These are phyloP conservation scores for Magnolia sinica DNA, from an alignment of 164 flowering plant species.

Conservation along the genomic window DNA sequence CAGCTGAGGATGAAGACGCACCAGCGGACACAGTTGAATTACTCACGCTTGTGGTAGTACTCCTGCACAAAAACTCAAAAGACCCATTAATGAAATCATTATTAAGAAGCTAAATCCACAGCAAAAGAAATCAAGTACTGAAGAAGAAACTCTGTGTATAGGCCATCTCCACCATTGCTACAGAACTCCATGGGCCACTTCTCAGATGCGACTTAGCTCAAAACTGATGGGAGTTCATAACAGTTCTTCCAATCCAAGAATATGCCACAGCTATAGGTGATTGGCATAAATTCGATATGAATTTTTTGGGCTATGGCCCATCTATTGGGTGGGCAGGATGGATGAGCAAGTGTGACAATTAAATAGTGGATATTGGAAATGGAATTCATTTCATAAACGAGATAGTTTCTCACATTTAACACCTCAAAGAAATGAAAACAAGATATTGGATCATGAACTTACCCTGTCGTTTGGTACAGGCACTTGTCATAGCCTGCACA, in stretches of 20 bases:
- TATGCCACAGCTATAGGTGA: not conserved
- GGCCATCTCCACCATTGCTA: not conserved
- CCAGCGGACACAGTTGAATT: slow-evolving; percentile 26
- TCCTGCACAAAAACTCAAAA: slow-evolving; percentile 27
- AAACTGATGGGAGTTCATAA: too few species aligned
- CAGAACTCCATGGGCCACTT: not conserved
- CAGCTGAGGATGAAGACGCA: slow-evolving; percentile 33
- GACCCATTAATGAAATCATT: not conserved
- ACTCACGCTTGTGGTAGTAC: slow-evolving; percentile 24
- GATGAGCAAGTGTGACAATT: not conserved
- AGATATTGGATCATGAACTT: slow-evolving; percentile 17
- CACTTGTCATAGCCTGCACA: slow-evolving; percentile 92
- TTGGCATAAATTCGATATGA: not conserved
- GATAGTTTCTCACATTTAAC: not conserved
- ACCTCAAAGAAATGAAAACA: not conserved
- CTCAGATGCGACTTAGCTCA: too few species aligned
- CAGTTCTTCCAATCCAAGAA: too few species aligned
- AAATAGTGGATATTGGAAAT: not conserved
- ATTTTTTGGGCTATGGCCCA: not conserved
- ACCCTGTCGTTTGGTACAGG: slow-evolving; percentile 73
- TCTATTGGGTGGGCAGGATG: not conserved
- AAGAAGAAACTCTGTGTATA: not conserved
- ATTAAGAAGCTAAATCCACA: not conserved
- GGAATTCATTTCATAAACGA: not conserved
- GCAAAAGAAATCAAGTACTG: not conserved